phyloP scores from a whole-genome alignment of 2,329 filamentous ascomycete species.

The Colletotrichum plurivorum region DNA sequence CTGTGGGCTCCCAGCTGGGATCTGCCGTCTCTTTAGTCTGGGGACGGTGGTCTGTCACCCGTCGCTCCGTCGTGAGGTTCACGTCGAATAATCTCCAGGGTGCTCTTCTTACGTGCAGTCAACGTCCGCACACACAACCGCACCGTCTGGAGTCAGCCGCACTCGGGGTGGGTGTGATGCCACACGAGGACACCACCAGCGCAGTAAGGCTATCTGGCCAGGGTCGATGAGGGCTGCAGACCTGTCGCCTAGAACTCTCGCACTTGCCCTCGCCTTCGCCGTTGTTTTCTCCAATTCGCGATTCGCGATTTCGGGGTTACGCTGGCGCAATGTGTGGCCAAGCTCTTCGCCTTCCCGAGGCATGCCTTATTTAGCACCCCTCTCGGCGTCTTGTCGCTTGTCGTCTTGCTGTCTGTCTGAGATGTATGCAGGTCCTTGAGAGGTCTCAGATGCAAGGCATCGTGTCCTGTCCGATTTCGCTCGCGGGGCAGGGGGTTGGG shows the following conservation, averaged over 20 bases:
- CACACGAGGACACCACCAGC: background rate
- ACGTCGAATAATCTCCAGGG: background rate
- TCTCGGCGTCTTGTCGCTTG: background rate
- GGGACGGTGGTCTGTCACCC: background rate
- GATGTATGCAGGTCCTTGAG: constrained; percentile 20
- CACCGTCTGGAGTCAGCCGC: background rate
- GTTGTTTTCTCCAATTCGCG: background rate
- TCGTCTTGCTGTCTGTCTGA: constrained; percentile 22
- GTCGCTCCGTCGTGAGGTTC: background rate
- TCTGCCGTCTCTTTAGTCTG: background rate
- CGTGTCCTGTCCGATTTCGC: constrained; percentile 26
- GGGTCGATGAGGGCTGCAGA: background rate
- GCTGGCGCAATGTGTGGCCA: background rate
- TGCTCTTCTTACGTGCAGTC: too few relatives aligned
- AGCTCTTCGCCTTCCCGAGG: too few relatives aligned
- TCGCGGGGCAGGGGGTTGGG: background rate
- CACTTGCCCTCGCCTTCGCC: background rate
- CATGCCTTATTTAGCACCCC: too few relatives aligned
- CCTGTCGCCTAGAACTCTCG: background rate
- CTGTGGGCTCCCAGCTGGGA: background rate
- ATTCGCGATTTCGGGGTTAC: background rate
- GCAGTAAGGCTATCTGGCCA: background rate
- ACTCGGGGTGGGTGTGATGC: background rate
- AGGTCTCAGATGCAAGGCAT: constrained; percentile 28
- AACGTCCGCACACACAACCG: background rate